Evolutionary conservation across 495 filamentous ascomycete species (phyloP).

Genomic region (Annulohypoxylon moriforme): DNA sequence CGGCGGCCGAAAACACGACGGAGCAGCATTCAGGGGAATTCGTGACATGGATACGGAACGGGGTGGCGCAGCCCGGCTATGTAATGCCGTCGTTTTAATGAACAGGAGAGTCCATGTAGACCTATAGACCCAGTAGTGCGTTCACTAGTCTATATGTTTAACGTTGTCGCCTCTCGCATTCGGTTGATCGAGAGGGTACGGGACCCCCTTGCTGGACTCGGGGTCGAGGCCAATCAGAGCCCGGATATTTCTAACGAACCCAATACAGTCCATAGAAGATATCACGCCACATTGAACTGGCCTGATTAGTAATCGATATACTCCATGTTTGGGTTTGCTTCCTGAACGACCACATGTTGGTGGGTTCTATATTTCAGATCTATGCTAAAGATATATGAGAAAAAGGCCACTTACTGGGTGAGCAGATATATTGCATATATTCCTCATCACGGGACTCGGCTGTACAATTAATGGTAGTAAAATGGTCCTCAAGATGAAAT

Average conservation of each 20-base stretch:
- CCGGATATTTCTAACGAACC: not conserved
- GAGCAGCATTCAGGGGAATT: not conserved
- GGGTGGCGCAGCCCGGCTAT: conserved; percentile 13
- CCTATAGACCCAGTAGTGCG: too few species aligned
- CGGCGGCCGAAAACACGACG: conserved; percentile 22
- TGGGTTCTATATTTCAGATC: not conserved
- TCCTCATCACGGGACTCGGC: not conserved
- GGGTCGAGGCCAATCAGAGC: not conserved
- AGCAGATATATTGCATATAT: not conserved
- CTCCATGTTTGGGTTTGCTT: not conserved
- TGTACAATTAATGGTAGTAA: not conserved
- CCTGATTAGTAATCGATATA: not conserved
- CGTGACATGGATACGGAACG: conserved; percentile 4
- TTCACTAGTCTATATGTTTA: too few species aligned
- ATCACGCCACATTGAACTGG: not conserved
- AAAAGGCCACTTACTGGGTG: not conserved
- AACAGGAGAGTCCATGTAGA: not conserved
- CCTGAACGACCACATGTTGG: not conserved
- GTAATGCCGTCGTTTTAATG: conserved; percentile 5
- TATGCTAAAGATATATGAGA: not conserved
- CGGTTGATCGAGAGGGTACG: not conserved
- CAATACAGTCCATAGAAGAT: not conserved
- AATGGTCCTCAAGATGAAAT: not conserved
- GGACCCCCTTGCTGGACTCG: not conserved
- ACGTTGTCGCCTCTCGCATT: not conserved